Base-by-base conservation (phyloP, 768 basidiomycete species). In the Terana coerulea region DNA sequence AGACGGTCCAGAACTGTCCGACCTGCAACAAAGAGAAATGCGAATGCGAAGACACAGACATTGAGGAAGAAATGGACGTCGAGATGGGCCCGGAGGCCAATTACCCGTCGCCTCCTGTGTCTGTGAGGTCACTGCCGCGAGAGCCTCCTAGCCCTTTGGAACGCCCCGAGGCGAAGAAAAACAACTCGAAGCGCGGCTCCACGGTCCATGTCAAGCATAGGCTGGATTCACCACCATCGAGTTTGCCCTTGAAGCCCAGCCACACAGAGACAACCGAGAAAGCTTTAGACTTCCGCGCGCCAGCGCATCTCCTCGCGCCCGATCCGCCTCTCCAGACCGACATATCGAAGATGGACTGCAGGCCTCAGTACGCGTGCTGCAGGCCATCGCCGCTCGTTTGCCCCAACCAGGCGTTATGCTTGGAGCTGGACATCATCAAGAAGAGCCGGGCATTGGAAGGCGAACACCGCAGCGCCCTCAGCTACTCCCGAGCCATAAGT, bases 401-500 rank as follows among this genome's bases (percentile, higher is more conserved):
- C 57, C 74, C 76, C 0, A 92, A 92, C 57, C 85, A 91, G 62
- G 67, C 55, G 0, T 74, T 92, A 3, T 76, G 75, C 4, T 55
- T 66, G n/a, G 78, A 84, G 57, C 66, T 92, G 11, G 75, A 74
- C 25, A 66, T 86, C 15, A 75, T 92, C 26, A 75, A 77, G 15
- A 75, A 70, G 30, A 70, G 75, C 22, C 74, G 90, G 39, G 72
- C 79, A 40, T 67, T 89, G 1, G 90, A 92, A 61, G 83, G 85
- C 11, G 76, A 87, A 45, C 72, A 75, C 19, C 70, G 79, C 25
- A 88, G 85, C 58, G 80, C 83, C 34, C 67, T 92, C 42, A 83
- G 81, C 54, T 93, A 92, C 57, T 74, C 81, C 29, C 75, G 88
- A 42, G 82, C 86, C 1, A 82, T 90, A 56, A 75, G 82, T n/a